Percentiles rank a stretch among this genome's conserved stretches.
Evolutionary conservation across 2,329 filamentous ascomycete genomes (phyloP).

Genomic region (Xylariaceae sp.): DNA sequence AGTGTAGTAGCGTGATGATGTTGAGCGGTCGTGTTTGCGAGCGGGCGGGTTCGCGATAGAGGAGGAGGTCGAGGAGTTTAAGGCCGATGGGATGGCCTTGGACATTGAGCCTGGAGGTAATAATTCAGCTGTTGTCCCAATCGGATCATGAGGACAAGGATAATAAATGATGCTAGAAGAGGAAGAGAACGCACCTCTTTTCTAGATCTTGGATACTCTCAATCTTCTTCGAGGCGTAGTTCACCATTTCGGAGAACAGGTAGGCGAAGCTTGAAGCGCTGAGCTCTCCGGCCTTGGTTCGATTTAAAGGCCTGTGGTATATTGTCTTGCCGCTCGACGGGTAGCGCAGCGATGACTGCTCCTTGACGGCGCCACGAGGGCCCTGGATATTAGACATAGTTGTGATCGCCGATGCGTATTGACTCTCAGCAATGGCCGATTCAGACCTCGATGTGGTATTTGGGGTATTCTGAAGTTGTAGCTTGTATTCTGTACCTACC

Average conservation of each 20-base stretch:
- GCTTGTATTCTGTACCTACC: no score
- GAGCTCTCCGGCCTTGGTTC: constrained; percentile 80
- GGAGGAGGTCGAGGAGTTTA: constrained; percentile 89
- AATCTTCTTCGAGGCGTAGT: constrained; percentile 85
- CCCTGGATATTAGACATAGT: constrained; percentile 51
- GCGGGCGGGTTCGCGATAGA: constrained; percentile 73
- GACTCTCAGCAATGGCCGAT: no score
- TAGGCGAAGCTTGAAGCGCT: constrained; percentile 94
- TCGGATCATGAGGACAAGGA: no score
- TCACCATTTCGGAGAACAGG: constrained; percentile 94
- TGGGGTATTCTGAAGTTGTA: no score
- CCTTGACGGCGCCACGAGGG: constrained; percentile 43
- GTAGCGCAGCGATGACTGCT: constrained; percentile 68
- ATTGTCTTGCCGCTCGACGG: constrained; percentile 95
- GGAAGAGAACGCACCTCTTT: constrained; percentile 59
- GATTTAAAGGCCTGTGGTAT: constrained; percentile 92
- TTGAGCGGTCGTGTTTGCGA: constrained; percentile 74
- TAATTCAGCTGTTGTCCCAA: constrained; percentile 6
- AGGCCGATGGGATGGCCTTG: constrained; percentile 93
- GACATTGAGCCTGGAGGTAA: constrained; percentile 64
- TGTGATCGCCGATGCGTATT: no score
- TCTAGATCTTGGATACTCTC: constrained; percentile 93
- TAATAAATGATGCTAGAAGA: neutral
- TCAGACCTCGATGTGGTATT: no score
- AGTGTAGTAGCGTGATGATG: constrained; percentile 87